Base-by-base conservation (phyloP, 352 stramenopile species). In the Phytophthora lateralis region DNA sequence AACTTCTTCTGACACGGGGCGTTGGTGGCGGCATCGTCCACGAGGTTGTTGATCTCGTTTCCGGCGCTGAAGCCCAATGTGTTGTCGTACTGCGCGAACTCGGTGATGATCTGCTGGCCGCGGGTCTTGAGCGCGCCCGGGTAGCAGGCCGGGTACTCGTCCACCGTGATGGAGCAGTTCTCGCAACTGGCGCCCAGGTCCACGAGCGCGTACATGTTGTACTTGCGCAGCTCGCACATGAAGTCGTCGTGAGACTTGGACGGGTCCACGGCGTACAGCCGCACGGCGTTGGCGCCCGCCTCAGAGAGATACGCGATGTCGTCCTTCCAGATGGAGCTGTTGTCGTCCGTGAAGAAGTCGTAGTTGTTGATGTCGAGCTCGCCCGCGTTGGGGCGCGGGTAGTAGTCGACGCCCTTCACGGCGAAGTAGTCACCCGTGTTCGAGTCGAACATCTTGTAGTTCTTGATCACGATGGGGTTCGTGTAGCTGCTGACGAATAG, bases 1-100 rank as follows among this genome's bases (percentile, higher is more conserved):
- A 96, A 95, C 56, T 95, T 95, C 69, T 97, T 97, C 43, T 94
- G 82, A 61, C 90, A 96, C 2, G 89, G 82, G 4, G 83, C 85
- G 55, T 95, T 96, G 20, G 64, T 76, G 14, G 32, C 62, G 1
- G 66, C 52, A 3, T 75, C 56, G 0, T 66, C 50, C 5, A 85
- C 75, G 39, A 79, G 68, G 48, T 93, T 69, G 52, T 95, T 96
- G 15, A 91, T 67, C 71, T 97, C 90, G 66, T 97, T 96, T 11
- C 88, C 88, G 2, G 68, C 85, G 51, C 82, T 91, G 63, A 94
- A 92, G 1, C 61, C 84, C 42, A 97, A 27, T 0, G 89, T 67
- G 57, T 97, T 97, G 74, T 89, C 77, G 62, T 96, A 97, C 52
- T 89, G 77, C 3, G 88, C 71, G 59, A 97, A 97, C 21, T 73